Conservation (phyloP, 2,329 filamentous ascomycete genomes). For the Botryotinia convoluta region DNA sequence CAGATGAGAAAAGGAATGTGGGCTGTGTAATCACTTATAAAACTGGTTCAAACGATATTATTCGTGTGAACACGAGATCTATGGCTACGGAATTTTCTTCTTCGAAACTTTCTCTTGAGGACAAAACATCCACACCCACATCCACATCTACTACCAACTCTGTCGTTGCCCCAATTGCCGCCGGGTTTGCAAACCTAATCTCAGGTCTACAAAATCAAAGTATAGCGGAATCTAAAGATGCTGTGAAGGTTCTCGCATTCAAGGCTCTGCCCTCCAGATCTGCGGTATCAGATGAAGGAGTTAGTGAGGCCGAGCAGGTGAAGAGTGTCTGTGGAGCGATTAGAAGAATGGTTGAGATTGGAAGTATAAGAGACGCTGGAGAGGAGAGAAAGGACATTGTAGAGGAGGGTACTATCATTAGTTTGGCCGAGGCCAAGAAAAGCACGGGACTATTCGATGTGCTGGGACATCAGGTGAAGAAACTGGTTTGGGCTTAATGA, state of each 20-base stretch:
- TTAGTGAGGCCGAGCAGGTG: slow-evolving; percentile 37
- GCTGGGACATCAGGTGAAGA: slow-evolving; percentile 86
- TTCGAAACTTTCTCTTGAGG: slow-evolving; percentile 34
- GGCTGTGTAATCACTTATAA: slow-evolving; percentile 79
- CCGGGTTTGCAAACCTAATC: slow-evolving; percentile 13
- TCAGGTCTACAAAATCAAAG: slow-evolving; percentile 15
- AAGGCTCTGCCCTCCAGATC: slow-evolving; percentile 52
- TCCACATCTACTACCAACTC: slow-evolving; percentile 18
- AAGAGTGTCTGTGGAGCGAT: slow-evolving; percentile 22
- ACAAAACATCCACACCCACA: slow-evolving; percentile 23
- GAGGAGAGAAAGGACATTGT: slow-evolving; percentile 47
- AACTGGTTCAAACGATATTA: slow-evolving; percentile 66
- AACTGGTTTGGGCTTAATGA: slow-evolving; percentile 72
- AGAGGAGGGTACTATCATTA: slow-evolving; percentile 71
- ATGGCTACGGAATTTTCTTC: slow-evolving; percentile 53
- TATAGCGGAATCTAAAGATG: slow-evolving; percentile 22
- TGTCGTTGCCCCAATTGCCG: slow-evolving; percentile 25
- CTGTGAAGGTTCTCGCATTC: slow-evolving; percentile 48
- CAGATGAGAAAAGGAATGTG: slow-evolving; percentile 75
- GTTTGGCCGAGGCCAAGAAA: slow-evolving; percentile 77
- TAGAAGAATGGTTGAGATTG: slow-evolving; percentile 52
- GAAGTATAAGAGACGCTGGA: slow-evolving; percentile 40
- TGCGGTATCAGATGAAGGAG: slow-evolving; percentile 37
- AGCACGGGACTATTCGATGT: slow-evolving; percentile 85
- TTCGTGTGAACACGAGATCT: slow-evolving; percentile 81